These are phyloP conservation scores for Aspergillus fumigatiaffinis DNA, from an alignment of 2,329 filamentous ascomycete genomes.

Conservation along the genomic window DNA sequence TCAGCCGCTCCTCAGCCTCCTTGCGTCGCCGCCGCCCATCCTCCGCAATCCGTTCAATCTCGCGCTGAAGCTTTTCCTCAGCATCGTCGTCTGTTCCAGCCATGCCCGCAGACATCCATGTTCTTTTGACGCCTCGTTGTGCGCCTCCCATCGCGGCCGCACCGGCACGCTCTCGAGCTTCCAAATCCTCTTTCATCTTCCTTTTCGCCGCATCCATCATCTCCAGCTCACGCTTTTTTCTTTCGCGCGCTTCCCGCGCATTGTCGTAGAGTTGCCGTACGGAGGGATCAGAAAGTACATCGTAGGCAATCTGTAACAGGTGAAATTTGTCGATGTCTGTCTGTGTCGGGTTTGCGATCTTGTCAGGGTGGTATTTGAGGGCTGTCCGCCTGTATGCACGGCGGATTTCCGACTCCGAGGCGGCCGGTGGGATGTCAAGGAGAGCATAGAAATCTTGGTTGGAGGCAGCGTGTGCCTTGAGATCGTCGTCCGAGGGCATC, in stretches of 20 bases:
- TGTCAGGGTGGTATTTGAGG: conserved; percentile 92
- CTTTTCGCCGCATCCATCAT: conserved; percentile 69
- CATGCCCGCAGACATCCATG: conserved; percentile 40
- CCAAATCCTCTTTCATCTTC: conserved; percentile 81
- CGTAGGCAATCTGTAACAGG: conserved; percentile 77
- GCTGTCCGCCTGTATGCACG: conserved; percentile 81
- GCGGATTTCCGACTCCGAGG: conserved; percentile 68
- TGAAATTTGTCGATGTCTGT: conserved; percentile 78
- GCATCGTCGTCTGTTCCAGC: conserved; percentile 38
- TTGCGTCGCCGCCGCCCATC: conserved; percentile 50
- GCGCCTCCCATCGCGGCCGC: conserved; percentile 33
- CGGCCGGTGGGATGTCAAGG: conserved; percentile 62
- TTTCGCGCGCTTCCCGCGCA: conserved; percentile 65
- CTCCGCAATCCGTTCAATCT: conserved; percentile 51
- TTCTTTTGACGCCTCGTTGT: conserved; percentile 55
- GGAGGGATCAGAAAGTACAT: conserved; percentile 69
- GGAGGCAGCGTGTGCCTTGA: conserved; percentile 57
- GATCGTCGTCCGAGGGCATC: conserved; percentile 40
- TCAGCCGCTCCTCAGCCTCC: conserved; percentile 46
- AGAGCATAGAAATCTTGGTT: conserved; percentile 73
- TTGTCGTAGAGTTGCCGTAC: conserved; percentile 75
- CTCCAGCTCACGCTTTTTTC: conserved; percentile 67
- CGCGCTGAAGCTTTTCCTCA: conserved; percentile 48
- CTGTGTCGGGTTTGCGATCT: conserved; percentile 65
- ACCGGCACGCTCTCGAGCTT: conserved; percentile 64